Base-by-base conservation (phyloP, 2,329 filamentous ascomycete genomes). In the Lachnellula hyalina region DNA sequence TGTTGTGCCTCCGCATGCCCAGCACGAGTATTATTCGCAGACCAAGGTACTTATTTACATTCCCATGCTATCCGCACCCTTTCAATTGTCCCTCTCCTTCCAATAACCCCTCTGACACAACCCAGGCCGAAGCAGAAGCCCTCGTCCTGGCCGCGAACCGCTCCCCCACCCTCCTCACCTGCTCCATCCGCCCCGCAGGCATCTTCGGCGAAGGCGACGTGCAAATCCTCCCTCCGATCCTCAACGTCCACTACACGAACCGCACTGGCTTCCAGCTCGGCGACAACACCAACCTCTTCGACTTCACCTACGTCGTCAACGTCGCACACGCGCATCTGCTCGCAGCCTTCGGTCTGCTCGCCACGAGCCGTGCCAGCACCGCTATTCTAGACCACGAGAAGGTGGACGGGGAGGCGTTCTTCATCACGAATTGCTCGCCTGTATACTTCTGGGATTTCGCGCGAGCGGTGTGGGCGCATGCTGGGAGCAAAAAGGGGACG, bases 371-470 rank as follows among this genome's bases (percentile, higher is more conserved):
- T 5, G 50, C 63, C 2, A 34, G 46, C 52, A 84, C 81, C 19
- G 77, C 78, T 0, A 84, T 84, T n/a, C 78, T 89, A 38, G 83
- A 88, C 72, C 74, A 84, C 72, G 87, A 90, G 74, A 80, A 79
- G 56, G 84, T 92, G 49, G 89, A 92, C 69, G 94, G 93, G 56
- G 86, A 96, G 71, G 85, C 85, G 49, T 93, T 97, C 75, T 85
- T 96, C 74, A 83, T 97, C 67, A 94, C 90, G 55, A 97, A 97
- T 71, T 89, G 91, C 72, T 78, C 84, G 63, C 93, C 93, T 5
- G 78, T 95, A 19, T 93, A 93, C 70, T 95, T 96, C 72, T 95
- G 94, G 84, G 90, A 96, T 72, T 88, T 95, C 68, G 83, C 88
- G 56, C 81, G 89, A 41, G 83, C 85, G 40, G 79, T 96, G 47